These are phyloP conservation scores for Cystoderma amianthinum DNA, from an alignment of 768 basidiomycete species.

Conservation along the genomic window DNA sequence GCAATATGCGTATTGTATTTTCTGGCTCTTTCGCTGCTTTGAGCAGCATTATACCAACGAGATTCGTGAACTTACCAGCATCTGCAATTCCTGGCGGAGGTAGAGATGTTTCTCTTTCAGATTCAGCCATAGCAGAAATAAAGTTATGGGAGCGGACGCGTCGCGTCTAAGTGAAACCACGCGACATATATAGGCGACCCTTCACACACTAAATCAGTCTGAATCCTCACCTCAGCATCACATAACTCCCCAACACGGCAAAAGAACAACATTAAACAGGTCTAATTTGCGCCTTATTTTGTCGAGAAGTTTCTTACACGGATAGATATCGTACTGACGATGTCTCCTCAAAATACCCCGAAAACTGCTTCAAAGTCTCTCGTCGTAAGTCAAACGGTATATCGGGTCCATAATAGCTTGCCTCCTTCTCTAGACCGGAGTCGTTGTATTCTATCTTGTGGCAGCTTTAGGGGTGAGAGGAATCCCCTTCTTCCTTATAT, in stretches of 20 bases:
- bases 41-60: neutral
- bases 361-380: conserved; percentile 8
- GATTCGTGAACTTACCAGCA: conserved; percentile 15
- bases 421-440: conserved; percentile 46
- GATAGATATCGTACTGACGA: conserved; percentile 5
- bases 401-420: neutral
- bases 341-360: conserved; percentile 20
- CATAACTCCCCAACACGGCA: too few species aligned
- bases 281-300: too few species aligned
- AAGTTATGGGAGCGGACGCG: neutral
- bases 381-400: neutral
- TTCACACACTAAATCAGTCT: too few species aligned
- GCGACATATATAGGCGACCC: too few species aligned
- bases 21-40: conserved; percentile 50
- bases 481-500: neutral
- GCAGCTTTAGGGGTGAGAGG: conserved; percentile 76
- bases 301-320: neutral
- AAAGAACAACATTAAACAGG: too few species aligned
- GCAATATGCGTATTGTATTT: conserved; percentile 74
- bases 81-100: conserved; percentile 12
- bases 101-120: conserved; percentile 6
- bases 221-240: too few species aligned
- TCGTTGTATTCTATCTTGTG: conserved; percentile 83
- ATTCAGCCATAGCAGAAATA: neutral
- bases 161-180: neutral